These are phyloP conservation scores for Iris macrosiphon DNA, from an alignment of 106 monocot genomes.

Conservation along the genomic window DNA sequence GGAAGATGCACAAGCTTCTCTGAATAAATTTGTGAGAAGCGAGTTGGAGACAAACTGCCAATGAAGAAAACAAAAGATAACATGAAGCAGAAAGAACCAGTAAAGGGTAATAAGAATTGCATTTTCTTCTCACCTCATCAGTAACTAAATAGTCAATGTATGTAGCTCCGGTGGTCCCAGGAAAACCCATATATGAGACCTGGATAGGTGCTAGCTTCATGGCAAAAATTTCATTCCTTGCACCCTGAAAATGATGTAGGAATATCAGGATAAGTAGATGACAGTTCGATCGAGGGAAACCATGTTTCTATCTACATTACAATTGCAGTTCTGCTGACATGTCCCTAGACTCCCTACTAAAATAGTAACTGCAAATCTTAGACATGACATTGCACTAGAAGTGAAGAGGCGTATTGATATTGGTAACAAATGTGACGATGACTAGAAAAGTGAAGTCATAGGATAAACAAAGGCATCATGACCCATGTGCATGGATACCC, in stretches of 20 bases:
- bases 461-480: too few species aligned
- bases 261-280: not conserved
- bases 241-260: conserved; percentile 68
- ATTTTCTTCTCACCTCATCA: conserved; percentile 47
- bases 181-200: conserved; percentile 93
- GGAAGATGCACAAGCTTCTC: conserved; percentile 97
- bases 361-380: too few species aligned
- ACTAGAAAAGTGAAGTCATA: too few species aligned
- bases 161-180: conserved; percentile 67
- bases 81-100: not conserved
- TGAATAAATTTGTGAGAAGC: conserved; percentile 84
- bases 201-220: conserved; percentile 77
- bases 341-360: too few species aligned
- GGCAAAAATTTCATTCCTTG: conserved; percentile 81
- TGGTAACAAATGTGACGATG: too few species aligned
- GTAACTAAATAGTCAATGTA: conserved; percentile 81
- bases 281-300: too few species aligned
- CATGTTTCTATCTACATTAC: too few species aligned
- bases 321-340: too few species aligned
- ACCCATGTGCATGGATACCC: too few species aligned
- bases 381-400: too few species aligned
- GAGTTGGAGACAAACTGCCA: conserved; percentile 80
- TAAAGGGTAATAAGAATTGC: not conserved
- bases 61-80: not conserved
- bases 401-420: too few species aligned